Evolutionary conservation across 176 grass and related monocot species (phyloP).

Genomic region (Aegilops umbellulata): DNA sequence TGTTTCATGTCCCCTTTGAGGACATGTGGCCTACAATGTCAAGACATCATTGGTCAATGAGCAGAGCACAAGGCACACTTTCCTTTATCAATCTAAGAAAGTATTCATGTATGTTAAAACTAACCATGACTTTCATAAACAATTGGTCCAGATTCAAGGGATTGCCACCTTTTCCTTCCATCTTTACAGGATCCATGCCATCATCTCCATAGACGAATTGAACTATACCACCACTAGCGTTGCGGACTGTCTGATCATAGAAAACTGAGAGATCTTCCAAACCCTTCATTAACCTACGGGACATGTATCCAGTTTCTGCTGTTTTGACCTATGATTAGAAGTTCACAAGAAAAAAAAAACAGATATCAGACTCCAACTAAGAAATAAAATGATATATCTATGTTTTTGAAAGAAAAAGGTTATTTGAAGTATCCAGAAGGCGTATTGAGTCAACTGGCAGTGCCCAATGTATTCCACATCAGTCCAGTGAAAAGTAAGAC

Average conservation of each 20-base stretch:
- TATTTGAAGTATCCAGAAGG: slow-evolving; percentile 5
- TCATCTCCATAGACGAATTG: slow-evolving; percentile 97
- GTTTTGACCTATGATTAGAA: slow-evolving; percentile 82
- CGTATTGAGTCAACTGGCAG: neutral
- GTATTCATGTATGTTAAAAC: slow-evolving; percentile 20
- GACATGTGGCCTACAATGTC: slow-evolving; percentile 70
- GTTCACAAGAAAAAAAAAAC: slow-evolving; percentile 28
- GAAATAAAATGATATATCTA: slow-evolving; percentile 9
- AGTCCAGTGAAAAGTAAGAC: neutral
- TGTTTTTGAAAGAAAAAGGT: neutral
- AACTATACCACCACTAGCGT: slow-evolving; percentile 86
- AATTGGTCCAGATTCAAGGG: slow-evolving; percentile 97
- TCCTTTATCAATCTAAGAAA: slow-evolving; percentile 22
- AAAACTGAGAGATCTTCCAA: slow-evolving; percentile 95
- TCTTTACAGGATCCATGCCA: slow-evolving; percentile 99
- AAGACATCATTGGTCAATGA: slow-evolving; percentile 17
- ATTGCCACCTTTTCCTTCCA: slow-evolving; percentile 84
- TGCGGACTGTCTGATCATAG: slow-evolving; percentile 93
- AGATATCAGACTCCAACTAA: slow-evolving; percentile 16
- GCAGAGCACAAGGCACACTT: slow-evolving; percentile 5
- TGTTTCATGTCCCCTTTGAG: slow-evolving; percentile 47
- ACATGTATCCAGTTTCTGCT: slow-evolving; percentile 99
- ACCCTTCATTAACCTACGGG: slow-evolving; percentile 92
- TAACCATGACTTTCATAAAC: slow-evolving; percentile 97
- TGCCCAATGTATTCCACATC: neutral